phyloP scores from a whole-genome alignment of 371 early-diverging fungal species.

The Caulochytrium protostelioides region DNA sequence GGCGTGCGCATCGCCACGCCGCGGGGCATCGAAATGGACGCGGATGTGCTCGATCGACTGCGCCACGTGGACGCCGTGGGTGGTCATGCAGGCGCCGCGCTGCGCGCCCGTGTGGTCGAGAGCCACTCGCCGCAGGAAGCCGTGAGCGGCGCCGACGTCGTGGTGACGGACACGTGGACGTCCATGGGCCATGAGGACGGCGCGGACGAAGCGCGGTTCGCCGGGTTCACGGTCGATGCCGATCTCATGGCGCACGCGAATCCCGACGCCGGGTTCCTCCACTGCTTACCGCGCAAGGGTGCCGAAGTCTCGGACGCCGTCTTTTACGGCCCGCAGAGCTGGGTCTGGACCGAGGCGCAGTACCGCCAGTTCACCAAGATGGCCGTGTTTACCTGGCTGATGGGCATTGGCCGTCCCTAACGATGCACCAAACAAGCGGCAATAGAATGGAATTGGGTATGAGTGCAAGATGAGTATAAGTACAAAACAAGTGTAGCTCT shows the following conservation, averaged over 20 bases:
- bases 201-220: conserved; percentile 60
- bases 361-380: conserved; percentile 92
- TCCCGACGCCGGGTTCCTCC: conserved; percentile 79
- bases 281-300: conserved; percentile 82
- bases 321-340: conserved; percentile 61
- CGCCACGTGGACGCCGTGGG: background rate
- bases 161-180: conserved; percentile 92
- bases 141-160: conserved; percentile 53
- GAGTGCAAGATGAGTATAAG: too few species aligned
- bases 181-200: conserved; percentile 92
- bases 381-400: conserved; percentile 39
- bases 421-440: too few species aligned
- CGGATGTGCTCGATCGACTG: conserved; percentile 37
- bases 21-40: conserved; percentile 44
- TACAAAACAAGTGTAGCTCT: too few species aligned
- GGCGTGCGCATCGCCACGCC: conserved; percentile 67
- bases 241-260: conserved; percentile 44
- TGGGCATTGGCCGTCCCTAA: too few species aligned
- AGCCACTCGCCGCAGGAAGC: conserved; percentile 53
- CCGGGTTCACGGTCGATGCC: conserved; percentile 35
- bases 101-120: conserved; percentile 14
- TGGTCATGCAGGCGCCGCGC: background rate
- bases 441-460: too few species aligned
- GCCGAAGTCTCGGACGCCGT: conserved; percentile 92
- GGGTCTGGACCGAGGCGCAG: conserved; percentile 91